Evolutionary conservation across 352 stramenopile genomes (phyloP).

Genomic region (Globisporangium nagaii): DNA sequence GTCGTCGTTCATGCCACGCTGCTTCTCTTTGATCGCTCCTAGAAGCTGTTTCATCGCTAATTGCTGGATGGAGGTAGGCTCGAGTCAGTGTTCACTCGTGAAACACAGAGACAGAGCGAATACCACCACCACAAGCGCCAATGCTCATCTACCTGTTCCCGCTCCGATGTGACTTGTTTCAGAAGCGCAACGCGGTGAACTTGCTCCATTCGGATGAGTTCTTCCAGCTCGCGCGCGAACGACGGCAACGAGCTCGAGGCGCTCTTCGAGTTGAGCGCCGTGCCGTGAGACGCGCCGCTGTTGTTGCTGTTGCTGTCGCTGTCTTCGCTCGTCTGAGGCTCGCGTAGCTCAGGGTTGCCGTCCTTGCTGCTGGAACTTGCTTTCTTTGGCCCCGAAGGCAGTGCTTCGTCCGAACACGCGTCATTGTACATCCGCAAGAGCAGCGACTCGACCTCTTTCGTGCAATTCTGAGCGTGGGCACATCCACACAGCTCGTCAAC

Average conservation of each 20-base stretch:
- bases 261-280: neutral
- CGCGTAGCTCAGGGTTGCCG: neutral
- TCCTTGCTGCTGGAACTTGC: constrained; percentile 4
- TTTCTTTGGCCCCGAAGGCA: constrained; percentile 10
- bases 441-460: constrained; percentile 59
- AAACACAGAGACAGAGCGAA: neutral
- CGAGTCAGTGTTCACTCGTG: too few relatives aligned
- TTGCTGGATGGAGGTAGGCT: constrained; percentile 23
- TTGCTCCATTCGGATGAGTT: constrained; percentile 47
- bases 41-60: constrained; percentile 51
- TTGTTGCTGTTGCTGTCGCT: constrained; percentile 2
- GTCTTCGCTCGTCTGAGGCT: constrained; percentile 1
- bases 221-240: constrained; percentile 43
- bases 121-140: too few relatives aligned
- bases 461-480: constrained; percentile 26
- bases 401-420: constrained; percentile 20
- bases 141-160: constrained; percentile 44
- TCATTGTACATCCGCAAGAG: constrained; percentile 68
- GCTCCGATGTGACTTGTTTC: constrained; percentile 47
- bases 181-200: constrained; percentile 39
- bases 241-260: neutral
- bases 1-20: neutral
- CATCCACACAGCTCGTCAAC: too few relatives aligned
- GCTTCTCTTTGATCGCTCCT: constrained; percentile 11
- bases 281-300: constrained; percentile 2